phyloP scores from a whole-genome alignment of 768 basidiomycete genomes.

The Chalciporus chontae region DNA sequence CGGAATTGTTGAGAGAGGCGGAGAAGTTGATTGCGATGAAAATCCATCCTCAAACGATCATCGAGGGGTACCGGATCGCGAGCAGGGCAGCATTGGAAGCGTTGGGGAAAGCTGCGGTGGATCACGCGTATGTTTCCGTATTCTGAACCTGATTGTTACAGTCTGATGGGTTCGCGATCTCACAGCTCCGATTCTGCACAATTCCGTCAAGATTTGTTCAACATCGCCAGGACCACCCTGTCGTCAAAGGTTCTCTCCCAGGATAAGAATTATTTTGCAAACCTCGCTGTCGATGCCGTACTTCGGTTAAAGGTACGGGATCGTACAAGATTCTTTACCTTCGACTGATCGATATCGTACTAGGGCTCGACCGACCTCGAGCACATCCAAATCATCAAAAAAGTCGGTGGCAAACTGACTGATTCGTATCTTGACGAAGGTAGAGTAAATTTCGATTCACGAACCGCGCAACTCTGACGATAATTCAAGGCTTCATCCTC shows the following conservation, averaged over 20 bases:
- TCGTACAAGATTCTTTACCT: neutral
- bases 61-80: constrained; percentile 95
- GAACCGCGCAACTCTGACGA: neutral
- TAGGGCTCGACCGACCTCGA: constrained; percentile 96
- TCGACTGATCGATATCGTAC: neutral
- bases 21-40: constrained; percentile 89
- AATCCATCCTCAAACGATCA: constrained; percentile 97
- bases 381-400: constrained; percentile 99
- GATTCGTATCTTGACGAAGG: constrained; percentile 99
- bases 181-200: constrained; percentile 62
- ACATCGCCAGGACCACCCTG: constrained; percentile 93
- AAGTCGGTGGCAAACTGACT: constrained; percentile 97
- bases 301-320: constrained; percentile 74
- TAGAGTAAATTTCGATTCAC: constrained; percentile 23
- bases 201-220: constrained; percentile 90
- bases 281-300: constrained; percentile 96
- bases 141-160: neutral
- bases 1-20: constrained; percentile 90
- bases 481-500: constrained; percentile 81
- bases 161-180: neutral
- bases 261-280: constrained; percentile 97
- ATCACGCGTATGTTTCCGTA: constrained; percentile 67
- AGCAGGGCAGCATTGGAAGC: constrained; percentile 80
- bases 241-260: constrained; percentile 95
- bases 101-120: constrained; percentile 75